These are phyloP conservation scores for Aegilops bicornis DNA, from an alignment of 176 grass and related monocot species.

Conservation along the genomic window DNA sequence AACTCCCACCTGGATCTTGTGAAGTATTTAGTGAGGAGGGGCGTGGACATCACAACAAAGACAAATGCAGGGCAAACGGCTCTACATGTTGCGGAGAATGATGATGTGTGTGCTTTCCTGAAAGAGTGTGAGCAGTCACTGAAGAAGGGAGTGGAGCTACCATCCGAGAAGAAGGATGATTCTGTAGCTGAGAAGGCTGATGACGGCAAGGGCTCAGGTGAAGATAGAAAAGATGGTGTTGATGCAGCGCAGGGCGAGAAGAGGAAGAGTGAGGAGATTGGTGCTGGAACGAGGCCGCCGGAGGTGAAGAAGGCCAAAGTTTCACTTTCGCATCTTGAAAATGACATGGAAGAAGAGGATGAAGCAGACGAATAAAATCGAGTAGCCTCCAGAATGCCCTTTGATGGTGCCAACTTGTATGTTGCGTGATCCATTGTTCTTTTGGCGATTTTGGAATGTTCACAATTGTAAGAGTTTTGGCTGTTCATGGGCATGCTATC, in stretches of 20 bases:
- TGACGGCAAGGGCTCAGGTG: slow-evolving; percentile 22
- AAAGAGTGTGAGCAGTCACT: slow-evolving; percentile 58
- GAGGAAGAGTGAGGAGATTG: slow-evolving; percentile 52
- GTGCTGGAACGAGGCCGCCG: background rate
- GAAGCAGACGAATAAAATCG: slow-evolving; percentile 28
- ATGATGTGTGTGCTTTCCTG: slow-evolving; percentile 66
- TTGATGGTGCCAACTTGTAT: slow-evolving; percentile 1
- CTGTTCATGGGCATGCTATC: background rate
- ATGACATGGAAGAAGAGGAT: slow-evolving; percentile 57
- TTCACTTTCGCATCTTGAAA: slow-evolving; percentile 85
- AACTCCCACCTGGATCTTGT: slow-evolving; percentile 75
- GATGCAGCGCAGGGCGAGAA: slow-evolving; percentile 44
- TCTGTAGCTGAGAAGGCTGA: slow-evolving; percentile 29
- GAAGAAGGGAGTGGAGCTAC: slow-evolving; percentile 47
- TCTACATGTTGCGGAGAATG: slow-evolving; percentile 66
- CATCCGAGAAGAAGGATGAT: slow-evolving; percentile 35
- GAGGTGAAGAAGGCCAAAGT: slow-evolving; percentile 65
- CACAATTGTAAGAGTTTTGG: background rate
- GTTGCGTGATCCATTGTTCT: background rate
- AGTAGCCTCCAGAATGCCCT: background rate
- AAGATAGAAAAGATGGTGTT: slow-evolving; percentile 29
- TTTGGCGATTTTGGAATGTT: background rate
- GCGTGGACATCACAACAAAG: slow-evolving; percentile 55
- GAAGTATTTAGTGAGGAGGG: slow-evolving; percentile 85
- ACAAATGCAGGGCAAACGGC: slow-evolving; percentile 85